Evolutionary conservation across 2,329 filamentous ascomycete species (phyloP).

Genomic region (Geosmithia flava): DNA sequence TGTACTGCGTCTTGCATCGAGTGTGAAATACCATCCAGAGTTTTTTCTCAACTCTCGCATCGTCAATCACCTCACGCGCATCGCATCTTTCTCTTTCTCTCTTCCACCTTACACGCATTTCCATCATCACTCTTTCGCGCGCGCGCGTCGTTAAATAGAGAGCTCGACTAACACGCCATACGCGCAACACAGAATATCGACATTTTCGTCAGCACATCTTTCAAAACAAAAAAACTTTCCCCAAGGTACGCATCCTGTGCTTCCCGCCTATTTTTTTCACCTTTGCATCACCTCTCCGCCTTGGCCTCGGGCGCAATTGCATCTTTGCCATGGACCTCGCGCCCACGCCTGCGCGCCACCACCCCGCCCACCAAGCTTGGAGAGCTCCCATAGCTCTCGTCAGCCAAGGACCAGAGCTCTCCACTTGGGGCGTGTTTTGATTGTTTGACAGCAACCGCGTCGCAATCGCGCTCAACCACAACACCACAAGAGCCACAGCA

Average conservation of each 20-base stretch:
- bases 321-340: not conserved
- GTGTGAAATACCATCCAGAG: not conserved
- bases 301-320: constrained; percentile 22
- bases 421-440: not conserved
- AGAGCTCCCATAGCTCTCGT: not conserved
- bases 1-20: not conserved
- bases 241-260: constrained; percentile 22
- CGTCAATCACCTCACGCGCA: constrained; percentile 2
- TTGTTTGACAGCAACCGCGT: not conserved
- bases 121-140: not conserved
- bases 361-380: not conserved
- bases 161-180: constrained; percentile 3
- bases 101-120: constrained; percentile 1
- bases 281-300: constrained; percentile 21
- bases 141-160: constrained; percentile 1
- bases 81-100: not conserved
- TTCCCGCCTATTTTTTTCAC: constrained; percentile 13
- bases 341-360: not conserved
- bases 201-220: constrained; percentile 9
- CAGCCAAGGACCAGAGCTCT: not conserved
- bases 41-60: constrained; percentile 1
- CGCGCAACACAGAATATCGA: constrained; percentile 4
- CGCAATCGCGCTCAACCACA: not conserved
- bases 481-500: not conserved
- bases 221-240: constrained; percentile 7